These are phyloP conservation scores for Mucor mucedo DNA, from an alignment of 371 early-diverging fungal genomes.

Conservation along the genomic window DNA sequence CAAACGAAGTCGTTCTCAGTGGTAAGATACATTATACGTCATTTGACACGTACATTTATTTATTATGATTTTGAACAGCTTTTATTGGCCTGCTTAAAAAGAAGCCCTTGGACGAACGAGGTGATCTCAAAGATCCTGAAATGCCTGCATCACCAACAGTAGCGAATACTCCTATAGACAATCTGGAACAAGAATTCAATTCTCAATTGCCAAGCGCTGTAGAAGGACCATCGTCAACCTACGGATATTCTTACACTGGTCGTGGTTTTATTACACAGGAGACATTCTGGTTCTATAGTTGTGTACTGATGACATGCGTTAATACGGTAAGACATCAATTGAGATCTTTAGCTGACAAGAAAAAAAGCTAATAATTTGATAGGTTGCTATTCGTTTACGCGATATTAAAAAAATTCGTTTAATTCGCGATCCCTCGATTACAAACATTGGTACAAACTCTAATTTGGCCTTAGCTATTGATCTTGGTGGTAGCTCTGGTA, in stretches of 20 bases:
- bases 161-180: constrained; percentile 22
- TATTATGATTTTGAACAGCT: constrained; percentile 20
- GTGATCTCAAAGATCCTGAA: constrained; percentile 16
- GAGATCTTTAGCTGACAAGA: background rate
- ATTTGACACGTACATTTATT: background rate
- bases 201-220: constrained; percentile 32
- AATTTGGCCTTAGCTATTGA: constrained; percentile 48
- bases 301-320: constrained; percentile 49
- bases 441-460: constrained; percentile 35
- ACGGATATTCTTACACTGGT: constrained; percentile 50
- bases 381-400: constrained; percentile 39
- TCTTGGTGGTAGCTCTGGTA: constrained; percentile 16
- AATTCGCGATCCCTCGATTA: constrained; percentile 43
- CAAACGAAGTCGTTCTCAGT: constrained; percentile 45
- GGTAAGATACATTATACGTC: constrained; percentile 24
- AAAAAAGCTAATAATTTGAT: background rate
- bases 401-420: constrained; percentile 45
- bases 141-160: constrained; percentile 23
- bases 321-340: constrained; percentile 28
- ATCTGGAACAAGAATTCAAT: constrained; percentile 43
- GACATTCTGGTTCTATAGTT: constrained; percentile 56
- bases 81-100: constrained; percentile 49
- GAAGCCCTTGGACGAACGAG: constrained; percentile 27
- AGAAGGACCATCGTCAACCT: constrained; percentile 35
- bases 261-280: constrained; percentile 52